Conservation (phyloP, 2,329 filamentous ascomycete genomes). For the Trichocomaceae sp. region DNA sequence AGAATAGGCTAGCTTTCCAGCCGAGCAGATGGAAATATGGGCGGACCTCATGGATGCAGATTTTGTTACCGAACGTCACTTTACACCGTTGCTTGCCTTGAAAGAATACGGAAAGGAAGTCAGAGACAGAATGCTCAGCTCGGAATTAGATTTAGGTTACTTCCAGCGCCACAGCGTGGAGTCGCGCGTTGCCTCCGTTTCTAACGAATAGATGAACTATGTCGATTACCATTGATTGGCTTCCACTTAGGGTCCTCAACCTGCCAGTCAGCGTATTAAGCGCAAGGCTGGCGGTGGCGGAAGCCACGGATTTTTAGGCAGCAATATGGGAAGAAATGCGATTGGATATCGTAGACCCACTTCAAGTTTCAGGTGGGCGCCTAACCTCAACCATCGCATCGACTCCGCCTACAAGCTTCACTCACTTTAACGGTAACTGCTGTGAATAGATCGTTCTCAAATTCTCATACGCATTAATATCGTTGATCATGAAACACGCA, state of each 20-base stretch:
- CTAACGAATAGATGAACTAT: no score
- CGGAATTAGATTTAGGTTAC: slow-evolving; percentile 18
- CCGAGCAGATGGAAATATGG: slow-evolving; percentile 16
- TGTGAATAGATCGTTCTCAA: not conserved
- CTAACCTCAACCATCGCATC: not conserved
- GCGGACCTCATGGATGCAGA: slow-evolving; percentile 14
- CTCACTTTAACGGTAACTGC: not conserved
- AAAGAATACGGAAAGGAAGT: slow-evolving; percentile 16
- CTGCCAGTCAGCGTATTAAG: no score
- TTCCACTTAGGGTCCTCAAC: no score
- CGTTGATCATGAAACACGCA: not conserved
- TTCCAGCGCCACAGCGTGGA: slow-evolving; percentile 8
- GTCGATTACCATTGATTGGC: no score
- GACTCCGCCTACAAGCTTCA: not conserved
- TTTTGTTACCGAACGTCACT: slow-evolving; percentile 16
- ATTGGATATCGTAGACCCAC: not conserved
- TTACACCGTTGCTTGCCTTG: slow-evolving; percentile 15
- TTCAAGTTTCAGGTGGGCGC: not conserved
- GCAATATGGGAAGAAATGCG: no score
- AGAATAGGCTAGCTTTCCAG: slow-evolving; percentile 16
- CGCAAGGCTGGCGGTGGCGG: no score
- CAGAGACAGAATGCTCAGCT: slow-evolving; percentile 14
- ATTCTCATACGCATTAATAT: not conserved
- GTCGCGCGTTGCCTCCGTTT: not conserved
- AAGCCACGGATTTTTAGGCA: no score